Evolutionary conservation across 2,329 filamentous ascomycete genomes (phyloP).

Genomic region (Neonectria punicea): DNA sequence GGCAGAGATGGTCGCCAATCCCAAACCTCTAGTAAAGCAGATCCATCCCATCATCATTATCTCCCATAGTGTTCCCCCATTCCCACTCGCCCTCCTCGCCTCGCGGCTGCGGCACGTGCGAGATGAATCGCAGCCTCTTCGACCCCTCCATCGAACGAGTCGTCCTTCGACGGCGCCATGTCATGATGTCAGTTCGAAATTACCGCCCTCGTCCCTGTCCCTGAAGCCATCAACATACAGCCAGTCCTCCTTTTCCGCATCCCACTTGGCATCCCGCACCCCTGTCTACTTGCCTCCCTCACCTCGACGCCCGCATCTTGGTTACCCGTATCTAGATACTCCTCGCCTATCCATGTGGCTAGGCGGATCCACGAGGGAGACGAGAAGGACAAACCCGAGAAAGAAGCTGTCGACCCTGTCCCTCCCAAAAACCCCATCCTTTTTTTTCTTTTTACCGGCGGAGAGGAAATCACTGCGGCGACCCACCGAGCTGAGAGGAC

Average conservation of each 20-base stretch:
- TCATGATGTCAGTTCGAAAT: slow-evolving; percentile 34
- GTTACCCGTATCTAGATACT: neutral
- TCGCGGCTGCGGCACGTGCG: slow-evolving; percentile 12
- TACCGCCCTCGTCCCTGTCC: slow-evolving; percentile 25
- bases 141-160: slow-evolving; percentile 29
- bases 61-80: slow-evolving; percentile 10
- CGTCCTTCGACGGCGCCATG: slow-evolving; percentile 4
- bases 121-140: slow-evolving; percentile 11
- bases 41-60: slow-evolving; percentile 12
- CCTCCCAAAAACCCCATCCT: neutral
- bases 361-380: neutral
- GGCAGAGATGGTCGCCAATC: slow-evolving; percentile 10
- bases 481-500: neutral
- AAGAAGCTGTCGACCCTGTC: neutral
- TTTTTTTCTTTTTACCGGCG: neutral
- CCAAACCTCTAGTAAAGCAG: slow-evolving; percentile 6
- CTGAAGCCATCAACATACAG: neutral
- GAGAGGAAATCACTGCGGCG: slow-evolving; percentile 14
- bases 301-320: slow-evolving; percentile 9
- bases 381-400: neutral
- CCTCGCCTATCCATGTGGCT: neutral
- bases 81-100: neutral
- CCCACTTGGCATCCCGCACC: neutral
- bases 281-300: slow-evolving; percentile 4
- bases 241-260: neutral